Evolutionary conservation across 495 filamentous ascomycete genomes (phyloP), one percentile per base, ranked within the genome.

Genomic region (Lindgomyces ingoldianus): DNA sequence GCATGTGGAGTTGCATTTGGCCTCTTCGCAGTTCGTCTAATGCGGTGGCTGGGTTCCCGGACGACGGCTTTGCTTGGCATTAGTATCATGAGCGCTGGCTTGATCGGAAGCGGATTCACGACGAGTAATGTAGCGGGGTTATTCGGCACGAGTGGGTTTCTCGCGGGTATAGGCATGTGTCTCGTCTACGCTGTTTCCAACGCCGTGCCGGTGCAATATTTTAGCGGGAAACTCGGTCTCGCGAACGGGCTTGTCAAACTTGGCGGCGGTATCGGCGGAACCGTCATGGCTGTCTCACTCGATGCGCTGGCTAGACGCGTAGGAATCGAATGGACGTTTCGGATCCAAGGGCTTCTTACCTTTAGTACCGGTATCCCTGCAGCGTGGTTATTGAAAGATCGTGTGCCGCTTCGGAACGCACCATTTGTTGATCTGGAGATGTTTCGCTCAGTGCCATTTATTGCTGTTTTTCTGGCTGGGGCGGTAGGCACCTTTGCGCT

Each of bases 401-500:
- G 83, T 3, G 72, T 72, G 3, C 77, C 79, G 0, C 74, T 81
- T n/a, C 76, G 71, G 3, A 75, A 64, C 10, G 62, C 73, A 0
- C 74, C 75, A 0, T 79, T 83, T 57, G 68, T 86, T 1, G 84
- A 87, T 64, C 81, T 80, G 78, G 9, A 73, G 25, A 72, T 85
- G 16, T 83, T 86, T 63, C 76, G 75, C 16, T 77, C 81, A 58
- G 42, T 76, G 8, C 78, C 76, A 24, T 87, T 86, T 68, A 47
- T 72, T 4, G 73, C 80, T 0, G 72, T 87, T 27, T 86, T 85
- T 62, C 50, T 81, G 4, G 78, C 77, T 2, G 81, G 82, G 1
- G 81, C 80, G 2, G 81, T 86, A n/a, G 84, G 77, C 2, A 85
- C 83, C 19, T 87, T 87, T 67, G 80, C 84, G 0, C 77, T 86